Percentiles rank a stretch among this genome's conserved stretches.
Conservation (phyloP, 2,329 filamentous ascomycete genomes). For the Pseudocercospora cruenta region DNA sequence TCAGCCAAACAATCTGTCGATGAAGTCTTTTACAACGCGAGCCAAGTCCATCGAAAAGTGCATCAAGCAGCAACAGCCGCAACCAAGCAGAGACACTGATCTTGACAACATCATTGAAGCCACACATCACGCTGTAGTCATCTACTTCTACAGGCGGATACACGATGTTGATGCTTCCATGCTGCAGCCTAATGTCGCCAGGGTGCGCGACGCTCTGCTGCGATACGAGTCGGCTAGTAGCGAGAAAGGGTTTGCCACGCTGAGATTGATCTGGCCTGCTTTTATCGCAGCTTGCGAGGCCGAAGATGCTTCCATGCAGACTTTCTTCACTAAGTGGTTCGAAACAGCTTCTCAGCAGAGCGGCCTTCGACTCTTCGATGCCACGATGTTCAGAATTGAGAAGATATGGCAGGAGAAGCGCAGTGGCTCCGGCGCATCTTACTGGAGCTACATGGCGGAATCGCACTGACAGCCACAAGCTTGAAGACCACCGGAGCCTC, state of each 20-base stretch:
- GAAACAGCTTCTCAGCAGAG: not conserved
- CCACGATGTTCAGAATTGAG: not conserved
- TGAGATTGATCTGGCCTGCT: constrained; percentile 6
- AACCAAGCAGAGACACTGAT: not conserved
- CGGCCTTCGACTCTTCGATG: not conserved
- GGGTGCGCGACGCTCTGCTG: not conserved
- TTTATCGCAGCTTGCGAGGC: constrained; percentile 12
- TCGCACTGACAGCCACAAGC: no score
- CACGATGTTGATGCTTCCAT: constrained; percentile 12
- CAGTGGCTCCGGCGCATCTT: not conserved
- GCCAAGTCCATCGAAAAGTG: constrained; percentile 8
- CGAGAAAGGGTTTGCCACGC: constrained; percentile 1
- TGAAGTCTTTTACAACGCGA: constrained; percentile 12
- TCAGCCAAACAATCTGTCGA: not conserved
- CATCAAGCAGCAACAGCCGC: not conserved
- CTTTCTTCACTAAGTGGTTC: constrained; percentile 9
- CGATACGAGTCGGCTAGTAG: not conserved
- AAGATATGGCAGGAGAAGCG: not conserved
- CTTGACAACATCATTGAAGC: not conserved
- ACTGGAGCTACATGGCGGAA: not conserved
- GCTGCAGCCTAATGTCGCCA: constrained; percentile 5
- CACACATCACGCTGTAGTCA: constrained; percentile 3
- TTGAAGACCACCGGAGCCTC: no score
- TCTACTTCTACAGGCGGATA: constrained; percentile 14
- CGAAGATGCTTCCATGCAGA: constrained; percentile 1